Evolutionary conservation across 2,329 filamentous ascomycete species (phyloP).

Genomic region (Colletotrichum siamense): DNA sequence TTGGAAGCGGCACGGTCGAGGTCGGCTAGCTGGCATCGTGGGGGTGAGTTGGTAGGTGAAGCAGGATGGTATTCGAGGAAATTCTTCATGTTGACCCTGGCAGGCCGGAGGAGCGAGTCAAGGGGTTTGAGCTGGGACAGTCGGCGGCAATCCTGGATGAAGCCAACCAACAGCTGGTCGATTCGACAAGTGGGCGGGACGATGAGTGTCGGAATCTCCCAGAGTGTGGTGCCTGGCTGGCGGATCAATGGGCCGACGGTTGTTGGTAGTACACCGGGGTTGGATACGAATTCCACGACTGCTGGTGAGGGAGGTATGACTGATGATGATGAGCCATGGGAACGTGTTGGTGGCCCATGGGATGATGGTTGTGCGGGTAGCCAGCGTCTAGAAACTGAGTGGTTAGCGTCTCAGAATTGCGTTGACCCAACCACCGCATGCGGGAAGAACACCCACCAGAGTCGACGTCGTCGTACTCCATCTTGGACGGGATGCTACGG

Average conservation of each 20-base stretch:
- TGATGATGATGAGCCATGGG: slow-evolving; percentile 15
- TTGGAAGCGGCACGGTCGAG: slow-evolving; percentile 21
- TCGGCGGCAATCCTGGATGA: slow-evolving; percentile 40
- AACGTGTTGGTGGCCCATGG: slow-evolving; percentile 20
- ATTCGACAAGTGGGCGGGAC: slow-evolving; percentile 34
- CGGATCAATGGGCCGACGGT: slow-evolving; percentile 37
- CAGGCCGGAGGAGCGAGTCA: slow-evolving; percentile 35
- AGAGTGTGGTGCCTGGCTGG: slow-evolving; percentile 26
- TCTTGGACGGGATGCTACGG: slow-evolving; percentile 39
- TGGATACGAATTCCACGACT: slow-evolving; percentile 24
- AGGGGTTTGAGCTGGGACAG: slow-evolving; percentile 32
- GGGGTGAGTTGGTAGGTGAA: slow-evolving; percentile 4
- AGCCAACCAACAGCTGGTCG: slow-evolving; percentile 38
- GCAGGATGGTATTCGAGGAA: slow-evolving; percentile 34
- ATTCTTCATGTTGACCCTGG: slow-evolving; percentile 36
- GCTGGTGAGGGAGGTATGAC: slow-evolving; percentile 24
- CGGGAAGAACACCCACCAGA: slow-evolving; percentile 20
- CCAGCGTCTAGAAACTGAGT: slow-evolving; percentile 33
- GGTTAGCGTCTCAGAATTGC: slow-evolving; percentile 32
- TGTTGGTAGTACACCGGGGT: slow-evolving; percentile 28
- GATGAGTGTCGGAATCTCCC: slow-evolving; percentile 38
- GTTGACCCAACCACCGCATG: slow-evolving; percentile 18
- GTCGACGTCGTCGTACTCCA: slow-evolving; percentile 42
- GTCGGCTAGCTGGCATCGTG: slow-evolving; percentile 19
- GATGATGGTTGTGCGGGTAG: slow-evolving; percentile 35